Evolutionary conservation across 768 basidiomycete species (phyloP).

Genomic region (Dioszegia hungarica): DNA sequence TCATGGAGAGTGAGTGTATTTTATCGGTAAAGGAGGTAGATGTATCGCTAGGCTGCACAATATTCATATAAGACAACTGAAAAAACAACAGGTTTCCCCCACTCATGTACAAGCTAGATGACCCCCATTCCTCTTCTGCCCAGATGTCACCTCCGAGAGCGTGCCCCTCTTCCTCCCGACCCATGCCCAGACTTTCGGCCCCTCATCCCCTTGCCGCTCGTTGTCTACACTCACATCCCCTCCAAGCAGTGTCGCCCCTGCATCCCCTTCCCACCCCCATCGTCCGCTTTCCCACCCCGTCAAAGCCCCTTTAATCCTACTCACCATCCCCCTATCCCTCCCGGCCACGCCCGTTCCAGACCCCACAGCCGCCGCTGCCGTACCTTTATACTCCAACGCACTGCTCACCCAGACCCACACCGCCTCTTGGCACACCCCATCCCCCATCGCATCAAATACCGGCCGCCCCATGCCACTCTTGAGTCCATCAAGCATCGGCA

Average conservation of each 20-base stretch:
- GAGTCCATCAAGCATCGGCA: constrained; percentile 18
- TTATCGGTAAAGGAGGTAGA: too few species aligned
- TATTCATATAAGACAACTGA: too few species aligned
- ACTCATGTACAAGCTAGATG: too few species aligned
- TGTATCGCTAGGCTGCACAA: too few species aligned
- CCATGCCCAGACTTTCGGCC: constrained; percentile 19
- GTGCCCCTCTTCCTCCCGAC: constrained; percentile 13
- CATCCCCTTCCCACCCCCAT: neutral
- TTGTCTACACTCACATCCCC: neutral
- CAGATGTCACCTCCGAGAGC: too few species aligned
- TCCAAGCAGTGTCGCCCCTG: neutral
- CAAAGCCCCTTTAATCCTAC: neutral
- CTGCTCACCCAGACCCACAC: constrained; percentile 22
- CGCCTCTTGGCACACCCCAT: constrained; percentile 19
- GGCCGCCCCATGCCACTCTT: neutral
- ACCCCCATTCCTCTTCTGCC: too few species aligned
- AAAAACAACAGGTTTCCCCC: too few species aligned
- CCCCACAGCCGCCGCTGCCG: too few species aligned
- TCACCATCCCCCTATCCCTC: neutral
- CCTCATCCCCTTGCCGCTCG: constrained; percentile 3
- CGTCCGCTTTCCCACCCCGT: neutral
- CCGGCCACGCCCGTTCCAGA: neutral
- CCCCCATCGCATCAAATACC: constrained; percentile 10
- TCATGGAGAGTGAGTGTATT: too few species aligned
- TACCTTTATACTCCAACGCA: constrained; percentile 32